Evolutionary conservation across 2,329 filamentous ascomycete genomes (phyloP), one percentile per base, ranked within the genome.

Genomic region (Plectosphaerella plurivora): DNA sequence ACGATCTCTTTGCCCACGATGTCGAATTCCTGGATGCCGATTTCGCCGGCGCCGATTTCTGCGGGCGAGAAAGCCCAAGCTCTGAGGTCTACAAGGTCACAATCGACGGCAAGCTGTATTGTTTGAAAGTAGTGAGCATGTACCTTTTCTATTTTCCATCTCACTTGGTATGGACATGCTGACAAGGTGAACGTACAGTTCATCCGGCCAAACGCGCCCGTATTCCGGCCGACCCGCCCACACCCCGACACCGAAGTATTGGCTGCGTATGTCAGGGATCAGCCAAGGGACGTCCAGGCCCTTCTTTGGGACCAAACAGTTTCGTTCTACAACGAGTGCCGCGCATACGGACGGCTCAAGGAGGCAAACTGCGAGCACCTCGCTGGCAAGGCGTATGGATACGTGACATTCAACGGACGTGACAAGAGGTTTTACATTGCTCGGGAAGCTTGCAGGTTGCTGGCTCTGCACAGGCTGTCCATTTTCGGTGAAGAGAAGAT

Each of bases 331-430:
- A 39, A 25, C 36, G 51, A 53, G 37, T 53, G 51, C 33, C 51
- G 51, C 14, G 51, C 47, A 8, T 53, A 50, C 41, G 51, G 51
- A 35, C 51, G 51, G 11, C 51, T 53, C 47, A 50, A 53, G 47
- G 51, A 50, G 33, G 28, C 39, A 5, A 47, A 37, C 12, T 12
- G 44, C 25, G 51, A 53, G 51, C n/a, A 45, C 12, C 47, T 53
- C 14, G 51, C 51, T 16, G 37, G 45, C 47, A n/a, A 25, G 18
- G 51, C 35, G 47, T 36, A 45, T 22, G 51, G 51, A 12, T 53
- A 51, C 41, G n/a, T 51, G 3, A 33, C 8, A 8, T 33, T 33
- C 28, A 12, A 33, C 8, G 28, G 28, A 9, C 8, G 9, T 12
- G 28, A 33, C 11, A 12, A 33, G 28, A 33, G 28, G 7, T 22